A percentile compares a stretch with the other conserved stretches of the same genome.
phyloP scores from a whole-genome alignment of 2,329 filamentous ascomycete genomes.

The Hypoxylon sp. region DNA sequence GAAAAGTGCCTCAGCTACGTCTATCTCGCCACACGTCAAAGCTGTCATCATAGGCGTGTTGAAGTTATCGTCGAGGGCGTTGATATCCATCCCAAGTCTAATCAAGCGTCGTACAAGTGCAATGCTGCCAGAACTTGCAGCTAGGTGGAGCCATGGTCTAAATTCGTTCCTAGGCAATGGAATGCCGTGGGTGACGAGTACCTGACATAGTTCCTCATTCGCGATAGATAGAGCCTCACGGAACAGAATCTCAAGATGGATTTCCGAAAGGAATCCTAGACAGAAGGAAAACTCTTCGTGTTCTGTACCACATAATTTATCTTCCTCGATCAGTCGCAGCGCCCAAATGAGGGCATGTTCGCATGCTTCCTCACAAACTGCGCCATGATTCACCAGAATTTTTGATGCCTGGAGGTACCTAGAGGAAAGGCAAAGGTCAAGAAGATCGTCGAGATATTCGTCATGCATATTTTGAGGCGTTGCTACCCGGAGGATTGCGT shows the following conservation, averaged over 20 bases:
- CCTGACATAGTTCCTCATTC: conserved; percentile 1
- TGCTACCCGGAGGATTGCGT: conserved; percentile 7
- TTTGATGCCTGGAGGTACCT: neutral
- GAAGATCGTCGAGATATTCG: conserved; percentile 22
- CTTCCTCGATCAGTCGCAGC: neutral
- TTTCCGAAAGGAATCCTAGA: conserved; percentile 10
- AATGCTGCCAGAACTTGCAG: conserved; percentile 6
- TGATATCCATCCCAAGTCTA: conserved; percentile 26
- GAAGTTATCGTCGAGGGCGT: conserved; percentile 12
- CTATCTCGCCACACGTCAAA: neutral
- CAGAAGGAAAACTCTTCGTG: conserved; percentile 15
- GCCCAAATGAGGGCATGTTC: conserved; percentile 12
- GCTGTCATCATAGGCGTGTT: conserved; percentile 31
- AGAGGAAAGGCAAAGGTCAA: conserved; percentile 5
- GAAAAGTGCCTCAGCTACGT: conserved; percentile 11
- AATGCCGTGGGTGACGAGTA: conserved; percentile 15
- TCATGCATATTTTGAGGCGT: conserved; percentile 1
- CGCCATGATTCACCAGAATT: conserved; percentile 19
- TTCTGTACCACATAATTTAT: neutral
- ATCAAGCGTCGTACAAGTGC: conserved; percentile 27
- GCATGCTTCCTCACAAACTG: neutral
- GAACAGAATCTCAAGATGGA: conserved; percentile 14
- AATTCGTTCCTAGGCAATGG: neutral
- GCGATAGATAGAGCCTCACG: neutral
- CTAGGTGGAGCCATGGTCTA: conserved; percentile 27